phyloP scores from a whole-genome alignment of 805 yeast genomes.

The Candida insectorum region DNA sequence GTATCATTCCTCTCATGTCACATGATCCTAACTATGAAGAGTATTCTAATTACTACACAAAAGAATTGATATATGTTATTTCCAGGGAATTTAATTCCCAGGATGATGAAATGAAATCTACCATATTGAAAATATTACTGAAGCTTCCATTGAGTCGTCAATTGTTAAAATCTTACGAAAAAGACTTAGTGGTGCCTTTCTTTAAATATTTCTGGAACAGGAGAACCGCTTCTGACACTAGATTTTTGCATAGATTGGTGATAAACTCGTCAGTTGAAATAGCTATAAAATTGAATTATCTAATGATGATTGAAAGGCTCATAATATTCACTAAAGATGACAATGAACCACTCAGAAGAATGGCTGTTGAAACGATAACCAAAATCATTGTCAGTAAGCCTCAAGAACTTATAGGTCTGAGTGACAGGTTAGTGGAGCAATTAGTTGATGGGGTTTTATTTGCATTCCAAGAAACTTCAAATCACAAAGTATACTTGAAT shows the following conservation, averaged over 20 bases:
- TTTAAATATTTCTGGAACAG: conserved; percentile 78
- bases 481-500: conserved; percentile 52
- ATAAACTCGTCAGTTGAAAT: conserved; percentile 68
- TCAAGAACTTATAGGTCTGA: conserved; percentile 47
- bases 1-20: conserved; percentile 81
- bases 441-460: conserved; percentile 76
- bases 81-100: conserved; percentile 74
- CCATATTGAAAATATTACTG: conserved; percentile 66
- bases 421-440: conserved; percentile 57
- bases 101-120: conserved; percentile 81
- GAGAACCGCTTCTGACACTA: conserved; percentile 65
- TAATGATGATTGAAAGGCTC: conserved; percentile 55
- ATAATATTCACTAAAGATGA: conserved; percentile 70
- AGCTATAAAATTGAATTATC: conserved; percentile 64
- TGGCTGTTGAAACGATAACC: conserved; percentile 73
- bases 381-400: conserved; percentile 44
- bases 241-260: conserved; percentile 54
- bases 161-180: conserved; percentile 47
- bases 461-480: conserved; percentile 70
- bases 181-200: conserved; percentile 57
- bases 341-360: conserved; percentile 71
- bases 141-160: conserved; percentile 62
- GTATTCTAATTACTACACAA: conserved; percentile 72
- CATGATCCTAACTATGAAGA: conserved; percentile 51
- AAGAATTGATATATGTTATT: conserved; percentile 65